Percentiles rank a stretch among this genome's conserved stretches.
phyloP scores from a whole-genome alignment of 179 eudicot genomes.

The Sideroxylon spinosum region DNA sequence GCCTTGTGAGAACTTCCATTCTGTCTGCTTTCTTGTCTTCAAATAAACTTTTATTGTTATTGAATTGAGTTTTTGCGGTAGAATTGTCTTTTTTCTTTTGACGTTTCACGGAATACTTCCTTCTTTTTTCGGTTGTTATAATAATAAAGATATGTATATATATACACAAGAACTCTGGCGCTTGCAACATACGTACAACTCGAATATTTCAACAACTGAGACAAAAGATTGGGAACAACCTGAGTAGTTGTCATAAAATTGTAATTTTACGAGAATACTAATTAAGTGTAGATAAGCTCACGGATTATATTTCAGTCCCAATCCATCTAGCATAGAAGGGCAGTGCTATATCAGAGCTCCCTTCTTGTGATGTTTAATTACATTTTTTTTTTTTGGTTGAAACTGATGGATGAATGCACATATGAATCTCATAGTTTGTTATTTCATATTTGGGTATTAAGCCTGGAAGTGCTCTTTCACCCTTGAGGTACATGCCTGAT shows the following conservation, averaged over 20 bases:
- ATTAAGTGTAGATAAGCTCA: too few relatives aligned
- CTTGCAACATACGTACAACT: too few relatives aligned
- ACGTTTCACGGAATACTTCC: not conserved
- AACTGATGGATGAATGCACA: not conserved
- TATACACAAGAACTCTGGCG: not conserved
- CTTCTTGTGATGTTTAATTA: not conserved
- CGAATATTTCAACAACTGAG: too few relatives aligned
- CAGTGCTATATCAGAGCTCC: not conserved
- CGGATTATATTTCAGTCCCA: not conserved
- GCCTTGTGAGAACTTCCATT: conserved; percentile 6
- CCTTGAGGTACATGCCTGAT: too few relatives aligned
- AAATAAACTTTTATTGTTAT: not conserved
- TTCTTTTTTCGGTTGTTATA: not conserved
- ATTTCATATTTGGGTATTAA: not conserved
- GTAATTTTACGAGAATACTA: not conserved
- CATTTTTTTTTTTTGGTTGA: not conserved
- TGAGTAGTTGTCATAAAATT: not conserved
- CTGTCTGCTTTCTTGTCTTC: not conserved
- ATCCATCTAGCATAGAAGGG: not conserved
- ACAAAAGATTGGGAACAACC: too few relatives aligned
- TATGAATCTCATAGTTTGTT: not conserved
- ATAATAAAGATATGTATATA: not conserved
- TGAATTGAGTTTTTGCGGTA: not conserved
- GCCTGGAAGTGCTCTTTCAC: not conserved
- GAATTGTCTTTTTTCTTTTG: not conserved